Evolutionary conservation across 257 asterid genomes (phyloP).

Genomic region (Leptodermis oblonga): DNA sequence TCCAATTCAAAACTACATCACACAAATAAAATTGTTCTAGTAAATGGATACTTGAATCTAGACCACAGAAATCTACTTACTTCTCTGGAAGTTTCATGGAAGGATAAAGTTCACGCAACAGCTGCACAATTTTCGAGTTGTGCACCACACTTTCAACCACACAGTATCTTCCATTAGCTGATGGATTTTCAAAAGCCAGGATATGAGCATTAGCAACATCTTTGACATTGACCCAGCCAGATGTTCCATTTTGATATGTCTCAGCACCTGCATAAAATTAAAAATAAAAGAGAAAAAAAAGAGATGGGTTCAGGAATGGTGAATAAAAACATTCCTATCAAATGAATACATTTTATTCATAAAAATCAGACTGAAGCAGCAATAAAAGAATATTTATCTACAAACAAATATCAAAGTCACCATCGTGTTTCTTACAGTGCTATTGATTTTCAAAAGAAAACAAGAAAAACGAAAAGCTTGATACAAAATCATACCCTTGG

Average conservation of each 20-base stretch:
- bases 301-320: neutral
- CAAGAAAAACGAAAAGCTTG: neutral
- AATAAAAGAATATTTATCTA: neutral
- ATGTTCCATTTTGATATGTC: constrained; percentile 30
- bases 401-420: neutral
- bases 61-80: constrained; percentile 31
- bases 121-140: constrained; percentile 43
- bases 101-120: constrained; percentile 50
- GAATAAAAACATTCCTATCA: neutral
- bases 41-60: neutral
- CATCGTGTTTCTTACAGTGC: neutral
- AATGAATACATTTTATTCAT: neutral
- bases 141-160: constrained; percentile 54
- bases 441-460: neutral
- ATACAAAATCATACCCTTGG: neutral
- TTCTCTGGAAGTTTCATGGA: constrained; percentile 48
- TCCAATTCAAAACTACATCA: neutral
- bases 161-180: constrained; percentile 67
- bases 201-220: constrained; percentile 79
- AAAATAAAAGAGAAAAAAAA: neutral
- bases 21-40: neutral
- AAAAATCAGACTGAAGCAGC: neutral
- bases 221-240: constrained; percentile 64
- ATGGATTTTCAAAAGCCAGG: constrained; percentile 58
- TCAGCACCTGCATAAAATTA: constrained; percentile 27